phyloP scores from a whole-genome alignment of 306 rosid species.

The Cicer chorassanicum region DNA sequence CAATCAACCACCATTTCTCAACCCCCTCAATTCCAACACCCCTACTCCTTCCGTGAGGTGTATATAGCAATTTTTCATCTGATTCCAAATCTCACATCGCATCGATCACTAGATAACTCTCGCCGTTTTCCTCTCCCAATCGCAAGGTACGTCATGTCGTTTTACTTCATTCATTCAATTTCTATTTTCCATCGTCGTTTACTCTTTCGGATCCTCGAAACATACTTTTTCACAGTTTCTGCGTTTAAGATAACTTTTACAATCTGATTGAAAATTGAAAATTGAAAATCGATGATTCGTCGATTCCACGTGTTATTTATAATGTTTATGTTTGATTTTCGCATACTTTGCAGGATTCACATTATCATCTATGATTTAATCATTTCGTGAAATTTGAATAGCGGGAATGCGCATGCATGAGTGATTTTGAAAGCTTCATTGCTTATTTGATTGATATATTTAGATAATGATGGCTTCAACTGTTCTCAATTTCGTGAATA shows the following conservation, averaged over 20 bases:
- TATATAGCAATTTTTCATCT: background rate
- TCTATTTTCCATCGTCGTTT: background rate
- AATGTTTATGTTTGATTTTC: background rate
- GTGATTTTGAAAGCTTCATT: slow-evolving; percentile 47
- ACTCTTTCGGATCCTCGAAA: slow-evolving; percentile 33
- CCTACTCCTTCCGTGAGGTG: too few relatives aligned
- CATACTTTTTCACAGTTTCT: slow-evolving; percentile 5
- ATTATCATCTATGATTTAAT: slow-evolving; percentile 4
- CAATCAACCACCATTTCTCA: background rate
- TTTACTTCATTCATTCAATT: background rate
- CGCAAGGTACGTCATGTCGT: slow-evolving; percentile 35
- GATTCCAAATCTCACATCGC: slow-evolving; percentile 40
- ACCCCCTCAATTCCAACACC: background rate
- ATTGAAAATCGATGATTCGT: background rate
- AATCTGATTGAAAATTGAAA: background rate
- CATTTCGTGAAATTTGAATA: slow-evolving; percentile 30
- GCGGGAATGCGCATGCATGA: slow-evolving; percentile 33
- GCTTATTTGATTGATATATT: slow-evolving; percentile 39
- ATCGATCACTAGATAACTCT: background rate
- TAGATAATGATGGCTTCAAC: slow-evolving; percentile 58
- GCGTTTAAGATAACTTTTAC: background rate
- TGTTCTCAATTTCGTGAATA: slow-evolving; percentile 57
- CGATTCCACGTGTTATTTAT: background rate
- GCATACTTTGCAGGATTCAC: slow-evolving; percentile 42
- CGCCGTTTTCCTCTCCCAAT: slow-evolving; percentile 20